Conservation (phyloP, 441 rosid species). For the Gossypium armourianum region DNA sequence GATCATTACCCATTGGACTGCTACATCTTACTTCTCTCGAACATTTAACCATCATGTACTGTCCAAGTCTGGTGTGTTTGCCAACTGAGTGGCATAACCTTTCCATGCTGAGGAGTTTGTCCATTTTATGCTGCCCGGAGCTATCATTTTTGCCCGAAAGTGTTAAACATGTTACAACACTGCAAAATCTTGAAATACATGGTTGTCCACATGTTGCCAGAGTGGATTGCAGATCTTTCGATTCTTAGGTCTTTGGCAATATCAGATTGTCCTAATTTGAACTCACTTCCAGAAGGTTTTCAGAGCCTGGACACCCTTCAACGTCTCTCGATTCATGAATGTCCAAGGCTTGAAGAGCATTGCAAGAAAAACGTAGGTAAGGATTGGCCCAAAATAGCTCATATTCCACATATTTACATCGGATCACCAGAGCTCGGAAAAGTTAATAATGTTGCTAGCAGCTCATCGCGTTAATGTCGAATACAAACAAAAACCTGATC, state of each 20-base stretch:
- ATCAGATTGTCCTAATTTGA: constrained; percentile 5
- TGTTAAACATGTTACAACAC: constrained; percentile 16
- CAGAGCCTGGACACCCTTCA: constrained; percentile 12
- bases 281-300: constrained; percentile 10
- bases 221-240: background rate
- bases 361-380: constrained; percentile 1
- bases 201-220: constrained; percentile 13
- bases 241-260: constrained; percentile 9
- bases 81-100: constrained; percentile 9
- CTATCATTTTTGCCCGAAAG: constrained; percentile 21
- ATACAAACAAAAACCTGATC: background rate
- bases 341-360: constrained; percentile 15
- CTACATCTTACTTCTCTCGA: constrained; percentile 16
- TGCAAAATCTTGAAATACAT: constrained; percentile 14
- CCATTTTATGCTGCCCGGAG: constrained; percentile 14
- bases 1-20: background rate
- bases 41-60: constrained; percentile 18
- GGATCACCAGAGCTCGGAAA: constrained; percentile 6
- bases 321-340: constrained; percentile 21
- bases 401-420: constrained; percentile 8
- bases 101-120: background rate
- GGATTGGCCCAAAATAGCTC: constrained; percentile 21
- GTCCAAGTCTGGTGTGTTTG: constrained; percentile 18
- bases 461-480: background rate
- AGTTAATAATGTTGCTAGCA: background rate